Base-by-base conservation (phyloP, 2,329 filamentous ascomycete genomes). In the Davidsoniella australis region DNA sequence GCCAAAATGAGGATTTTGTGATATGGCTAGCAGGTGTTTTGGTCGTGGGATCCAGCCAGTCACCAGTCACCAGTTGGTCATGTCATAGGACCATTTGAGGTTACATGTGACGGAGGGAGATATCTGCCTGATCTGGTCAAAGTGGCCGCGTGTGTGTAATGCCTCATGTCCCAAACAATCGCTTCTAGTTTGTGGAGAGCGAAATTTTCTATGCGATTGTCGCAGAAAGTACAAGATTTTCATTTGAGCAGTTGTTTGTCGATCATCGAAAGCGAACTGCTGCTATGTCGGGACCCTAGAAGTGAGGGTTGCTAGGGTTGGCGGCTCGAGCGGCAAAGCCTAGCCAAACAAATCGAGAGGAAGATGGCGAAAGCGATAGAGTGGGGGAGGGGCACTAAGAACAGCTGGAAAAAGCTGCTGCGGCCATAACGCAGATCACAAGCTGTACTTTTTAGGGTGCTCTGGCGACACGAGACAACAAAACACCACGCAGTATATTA, bases 351-450 rank as follows among this genome's bases (percentile, higher is more conserved):
- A 5, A 23, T 23, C 1, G 20, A 24, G 9, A 20, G 18, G 18
- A 16, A 41, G 41, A n/a, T 14, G 41, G 17, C 18, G 24, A 41
- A 39, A 42, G 37, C 23, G 38, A 36, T 41, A 20, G 42, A 37
- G 42, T 23, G 48, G 48, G 37, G 42, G 36, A 41, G 41, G 43
- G 43, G 48, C 24, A 39, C 36, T 17, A 20, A 17, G 17, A 23
- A 17, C 24, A 7, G 9, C 41, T 42, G 3, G 24, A 24, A 20
- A 12, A 42, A 14, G 24, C 41, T 24, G 24, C 17, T 17, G 18
- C 18, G 10, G 24, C 17, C 24, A 42, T 23, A 42, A 42, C 41
- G 41, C 29, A 33, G 12, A 33, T 33, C 29, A 9, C 29, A 33
- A 45, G 20, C 24, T 12, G 26, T 24, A 29, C 9, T 45, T 10